Base-by-base conservation (phyloP, 768 basidiomycete species). In the Pholiota microspora region DNA sequence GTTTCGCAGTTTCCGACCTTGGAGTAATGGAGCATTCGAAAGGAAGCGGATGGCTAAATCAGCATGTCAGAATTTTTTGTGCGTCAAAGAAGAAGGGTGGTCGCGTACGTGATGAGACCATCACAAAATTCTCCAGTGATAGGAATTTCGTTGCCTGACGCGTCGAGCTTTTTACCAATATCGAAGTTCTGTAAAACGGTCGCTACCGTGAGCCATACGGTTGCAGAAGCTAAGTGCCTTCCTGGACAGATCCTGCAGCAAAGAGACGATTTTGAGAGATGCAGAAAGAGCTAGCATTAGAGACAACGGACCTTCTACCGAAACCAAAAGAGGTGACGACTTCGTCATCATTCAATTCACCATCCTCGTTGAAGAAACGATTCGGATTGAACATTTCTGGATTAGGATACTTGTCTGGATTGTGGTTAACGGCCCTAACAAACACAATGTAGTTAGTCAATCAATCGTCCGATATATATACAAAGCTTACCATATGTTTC, bases 151-250 rank as follows among this genome's bases (percentile, higher is more conserved):
- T 29, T 27, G 2, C 50, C 50, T 5, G 16, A 12, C 3, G 36
- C 27, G 15, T 42, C 36, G 13, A 24, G 25, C 36, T 51, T 51
- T 2, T 42, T 25, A 10, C 16, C 8, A 9, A 51, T 51, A 16
- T 51, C 38, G 27, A 51, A 51, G 38, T 42, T 51, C 28, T 51
- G 50, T 7, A 51, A n/a, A 25, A 51, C 25, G 9, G 50, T 40
- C 1, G 50, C 50, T 2, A 51, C 13, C 5, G 50, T 9, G 16
- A 51, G 24, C 50, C 50, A 51, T 23, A 51, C 51, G 3, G 51
- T 29, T 7, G 51, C 51, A 13, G 38, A 44, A 1, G 51, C 38
- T 10, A 51, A 4, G 13, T 51, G 51, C 23, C 51, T 27, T 18
- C 51, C 51, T 4, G 51, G 51, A 24, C 51, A 51, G 15, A 51